phyloP scores from a whole-genome alignment of 2,329 filamentous ascomycete species.

The Aspergillus piperis region DNA sequence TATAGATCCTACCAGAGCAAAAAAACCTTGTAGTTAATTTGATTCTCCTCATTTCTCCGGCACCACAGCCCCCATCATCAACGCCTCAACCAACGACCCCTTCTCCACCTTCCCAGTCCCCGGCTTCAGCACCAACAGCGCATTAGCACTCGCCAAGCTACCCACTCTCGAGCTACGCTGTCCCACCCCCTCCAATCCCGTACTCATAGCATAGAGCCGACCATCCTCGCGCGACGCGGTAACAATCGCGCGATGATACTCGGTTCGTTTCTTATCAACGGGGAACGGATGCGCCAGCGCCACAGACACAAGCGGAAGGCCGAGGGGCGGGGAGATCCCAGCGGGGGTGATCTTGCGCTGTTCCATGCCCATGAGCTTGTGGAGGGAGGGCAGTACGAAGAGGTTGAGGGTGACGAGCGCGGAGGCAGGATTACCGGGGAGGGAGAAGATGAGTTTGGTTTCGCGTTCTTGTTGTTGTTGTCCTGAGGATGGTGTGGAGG shows the following conservation, averaged over 20 bases:
- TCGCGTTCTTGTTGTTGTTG: slow-evolving; percentile 61
- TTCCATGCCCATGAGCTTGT: slow-evolving; percentile 69
- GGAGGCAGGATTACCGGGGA: slow-evolving; percentile 92
- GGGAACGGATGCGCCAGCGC: slow-evolving; percentile 70
- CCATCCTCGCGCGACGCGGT: slow-evolving; percentile 64
- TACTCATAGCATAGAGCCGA: slow-evolving; percentile 71
- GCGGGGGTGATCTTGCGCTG: slow-evolving; percentile 10
- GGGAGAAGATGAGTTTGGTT: slow-evolving; percentile 76
- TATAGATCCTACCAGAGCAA: not conserved
- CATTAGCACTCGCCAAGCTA: slow-evolving; percentile 86
- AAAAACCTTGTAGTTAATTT: not conserved
- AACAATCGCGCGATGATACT: slow-evolving; percentile 87
- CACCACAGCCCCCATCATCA: slow-evolving; percentile 68
- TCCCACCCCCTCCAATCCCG: slow-evolving; percentile 61
- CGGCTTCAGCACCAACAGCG: slow-evolving; percentile 65
- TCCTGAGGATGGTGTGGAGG: slow-evolving; percentile 34
- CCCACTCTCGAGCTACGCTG: slow-evolving; percentile 89
- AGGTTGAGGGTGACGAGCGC: slow-evolving; percentile 92
- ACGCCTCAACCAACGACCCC: slow-evolving; percentile 71
- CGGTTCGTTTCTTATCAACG: slow-evolving; percentile 73
- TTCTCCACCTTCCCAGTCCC: slow-evolving; percentile 61
- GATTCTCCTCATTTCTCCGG: slow-evolving; percentile 16
- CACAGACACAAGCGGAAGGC: slow-evolving; percentile 73
- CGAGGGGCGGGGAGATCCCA: slow-evolving; percentile 39
- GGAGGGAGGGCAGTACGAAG: slow-evolving; percentile 85